Evolutionary conservation across 306 rosid species (phyloP).

Genomic region (Cucurbita pepo): DNA sequence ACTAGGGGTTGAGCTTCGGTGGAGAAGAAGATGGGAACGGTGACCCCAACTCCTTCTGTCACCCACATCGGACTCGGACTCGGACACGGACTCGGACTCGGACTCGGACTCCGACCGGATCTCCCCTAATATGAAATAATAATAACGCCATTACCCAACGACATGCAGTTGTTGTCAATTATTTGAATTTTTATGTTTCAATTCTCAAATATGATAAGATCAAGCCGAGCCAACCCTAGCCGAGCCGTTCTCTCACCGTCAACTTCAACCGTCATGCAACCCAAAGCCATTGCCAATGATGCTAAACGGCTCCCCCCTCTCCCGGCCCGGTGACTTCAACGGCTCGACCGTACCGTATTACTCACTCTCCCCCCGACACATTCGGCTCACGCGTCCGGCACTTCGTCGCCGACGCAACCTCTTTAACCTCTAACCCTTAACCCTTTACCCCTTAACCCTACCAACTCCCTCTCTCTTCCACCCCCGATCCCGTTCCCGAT

Average conservation of each 20-base stretch:
- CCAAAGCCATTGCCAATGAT: not conserved
- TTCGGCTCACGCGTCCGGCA: constrained; percentile 17
- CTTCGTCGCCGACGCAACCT: constrained; percentile 12
- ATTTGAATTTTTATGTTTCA: not conserved
- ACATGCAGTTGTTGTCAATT: not conserved
- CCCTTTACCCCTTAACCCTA: not conserved
- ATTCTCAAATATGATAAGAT: not conserved
- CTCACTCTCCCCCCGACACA: constrained; percentile 7
- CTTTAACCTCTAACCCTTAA: not conserved
- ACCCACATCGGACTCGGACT: not conserved
- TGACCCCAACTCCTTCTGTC: not conserved
- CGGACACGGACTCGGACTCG: not conserved
- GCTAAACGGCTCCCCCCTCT: not conserved
- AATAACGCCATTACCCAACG: too few species aligned
- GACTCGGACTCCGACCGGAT: too few species aligned
- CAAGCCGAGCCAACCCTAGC: not conserved
- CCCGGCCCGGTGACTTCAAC: constrained; percentile 7
- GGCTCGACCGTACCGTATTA: constrained; percentile 10
- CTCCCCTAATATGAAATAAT: not conserved
- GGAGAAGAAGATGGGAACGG: not conserved
- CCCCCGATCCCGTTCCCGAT: not conserved
- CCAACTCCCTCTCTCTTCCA: not conserved
- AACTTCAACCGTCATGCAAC: not conserved
- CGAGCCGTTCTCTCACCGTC: not conserved
- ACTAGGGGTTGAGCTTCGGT: not conserved